Conservation (phyloP, 768 basidiomycete species). For the Tulasnella sp. region DNA sequence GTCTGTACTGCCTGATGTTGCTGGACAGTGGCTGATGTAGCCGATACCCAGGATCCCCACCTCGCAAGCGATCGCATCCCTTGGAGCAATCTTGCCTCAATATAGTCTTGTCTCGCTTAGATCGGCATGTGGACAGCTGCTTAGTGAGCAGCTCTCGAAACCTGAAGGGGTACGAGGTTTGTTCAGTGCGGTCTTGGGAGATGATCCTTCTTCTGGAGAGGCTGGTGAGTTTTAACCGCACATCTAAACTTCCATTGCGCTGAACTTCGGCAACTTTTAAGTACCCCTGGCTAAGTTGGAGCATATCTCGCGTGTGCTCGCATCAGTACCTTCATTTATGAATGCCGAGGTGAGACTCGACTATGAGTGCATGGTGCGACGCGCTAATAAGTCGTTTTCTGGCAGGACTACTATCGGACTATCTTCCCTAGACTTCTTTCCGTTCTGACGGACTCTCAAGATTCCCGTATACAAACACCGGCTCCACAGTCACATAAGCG, state of each 20-base stretch:
- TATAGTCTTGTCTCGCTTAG: conserved; percentile 29
- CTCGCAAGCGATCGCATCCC: conserved; percentile 50
- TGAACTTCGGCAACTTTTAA: not conserved
- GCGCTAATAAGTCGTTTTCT: not conserved
- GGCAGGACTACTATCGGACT: conserved; percentile 48
- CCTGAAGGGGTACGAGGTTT: conserved; percentile 60
- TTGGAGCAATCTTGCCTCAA: conserved; percentile 46
- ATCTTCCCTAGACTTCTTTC: conserved; percentile 46
- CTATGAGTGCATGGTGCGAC: conserved; percentile 18
- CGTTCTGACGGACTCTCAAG: conserved; percentile 31
- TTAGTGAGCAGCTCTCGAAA: conserved; percentile 60
- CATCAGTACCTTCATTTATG: conserved; percentile 47
- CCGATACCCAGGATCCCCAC: conserved; percentile 43
- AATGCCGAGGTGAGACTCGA: conserved; percentile 35
- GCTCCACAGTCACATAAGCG: conserved; percentile 39
- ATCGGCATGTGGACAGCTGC: conserved; percentile 50
- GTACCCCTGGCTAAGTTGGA: conserved; percentile 61
- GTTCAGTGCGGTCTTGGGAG: conserved; percentile 56
- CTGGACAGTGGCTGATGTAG: not conserved
- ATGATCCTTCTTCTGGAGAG: conserved; percentile 33
- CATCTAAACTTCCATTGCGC: not conserved
- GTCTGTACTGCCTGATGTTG: conserved; percentile 23
- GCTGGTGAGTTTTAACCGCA: conserved; percentile 9
- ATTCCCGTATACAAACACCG: conserved; percentile 16
- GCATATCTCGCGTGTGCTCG: conserved; percentile 52